Evolutionary conservation across 148 eudicot genomes (phyloP), one percentile per base, ranked within the genome.

Genomic region (Chenopodium quinoa): DNA sequence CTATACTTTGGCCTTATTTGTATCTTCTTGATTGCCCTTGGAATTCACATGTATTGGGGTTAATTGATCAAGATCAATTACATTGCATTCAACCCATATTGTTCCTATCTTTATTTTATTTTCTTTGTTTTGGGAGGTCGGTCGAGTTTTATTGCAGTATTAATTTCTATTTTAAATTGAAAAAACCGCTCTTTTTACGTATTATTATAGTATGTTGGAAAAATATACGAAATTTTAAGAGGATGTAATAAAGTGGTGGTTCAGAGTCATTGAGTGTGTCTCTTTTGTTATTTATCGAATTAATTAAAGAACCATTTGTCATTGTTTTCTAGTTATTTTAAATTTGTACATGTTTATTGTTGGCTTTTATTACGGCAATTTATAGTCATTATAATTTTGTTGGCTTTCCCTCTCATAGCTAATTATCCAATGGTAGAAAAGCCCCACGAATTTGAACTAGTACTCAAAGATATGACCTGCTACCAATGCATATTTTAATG

Each of bases 1-100:
- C 78, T 91, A 25, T 91, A 82, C 76, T 89, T 91, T 72, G 93
- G 87, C 13, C 84, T 89, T 78, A 73, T 89, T 72, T 88, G 89
- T 71, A 66, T 88, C 80, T 90, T 89, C 85, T 79, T 91, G 68
- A 58, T 89, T 37, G 93, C 86, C 48, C 73, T 89, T 47, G 72
- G 79, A 46, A 85, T 91, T 48, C 93, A 88, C 56, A 50, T 86
- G 68, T 89, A 88, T 50, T 46, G 84, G 80, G 90, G 89, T 79
- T 91, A 27, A 27, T 27, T 27, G 27, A 27, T 27, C 27, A 27
- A 27, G 67, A 66, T 70, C 2, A 7, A 1, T 50, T 12, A 0
- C 16, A 40, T 40, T 40, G 44, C 44, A 40, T 56, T 56, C 4
- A 3, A 14, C 62, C 62, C 62, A 56, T 56, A 16, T 56, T 56